phyloP scores from a whole-genome alignment of 257 asterid species.

The Knoxia roxburghii region DNA sequence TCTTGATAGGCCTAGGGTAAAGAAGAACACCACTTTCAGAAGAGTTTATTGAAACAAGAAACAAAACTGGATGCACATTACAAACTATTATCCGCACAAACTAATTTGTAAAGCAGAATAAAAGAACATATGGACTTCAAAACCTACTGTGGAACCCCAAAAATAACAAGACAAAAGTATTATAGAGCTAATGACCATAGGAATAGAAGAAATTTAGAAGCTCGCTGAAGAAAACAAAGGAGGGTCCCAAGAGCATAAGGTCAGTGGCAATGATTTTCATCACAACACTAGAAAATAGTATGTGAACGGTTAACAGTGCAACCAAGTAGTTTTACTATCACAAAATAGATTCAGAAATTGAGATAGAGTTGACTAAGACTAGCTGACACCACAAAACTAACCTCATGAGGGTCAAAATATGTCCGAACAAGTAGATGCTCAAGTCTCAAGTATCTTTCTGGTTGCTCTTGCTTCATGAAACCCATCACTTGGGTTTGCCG shows the following conservation, averaged over 20 bases:
- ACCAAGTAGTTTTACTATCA: too few relatives aligned
- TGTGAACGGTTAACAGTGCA: too few relatives aligned
- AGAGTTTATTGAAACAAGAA: not conserved
- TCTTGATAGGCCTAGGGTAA: slow-evolving; percentile 69
- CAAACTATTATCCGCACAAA: not conserved
- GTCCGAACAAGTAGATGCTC: slow-evolving; percentile 95
- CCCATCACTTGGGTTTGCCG: slow-evolving; percentile 99
- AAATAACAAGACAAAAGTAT: not conserved
- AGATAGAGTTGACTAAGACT: not conserved
- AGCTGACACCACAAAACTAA: slow-evolving; percentile 15
- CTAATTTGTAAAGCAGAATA: not conserved
- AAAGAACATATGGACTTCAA: not conserved
- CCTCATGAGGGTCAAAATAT: slow-evolving; percentile 95
- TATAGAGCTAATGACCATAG: not conserved
- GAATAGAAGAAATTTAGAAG: not conserved
- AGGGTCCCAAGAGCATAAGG: not conserved
- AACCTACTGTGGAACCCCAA: not conserved
- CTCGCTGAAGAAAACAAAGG: not conserved
- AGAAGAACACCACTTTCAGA: slow-evolving; percentile 4
- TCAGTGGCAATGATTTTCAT: not conserved
- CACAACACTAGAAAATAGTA: not conserved
- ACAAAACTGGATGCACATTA: not conserved
- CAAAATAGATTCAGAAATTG: not conserved
- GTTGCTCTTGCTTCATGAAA: slow-evolving; percentile 95
- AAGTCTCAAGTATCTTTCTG: slow-evolving; percentile 87